A percentile compares a stretch with the other conserved stretches of the same genome.
Evolutionary conservation across 331 rosid species (phyloP).

Genomic region (Phaseolus coccineus): DNA sequence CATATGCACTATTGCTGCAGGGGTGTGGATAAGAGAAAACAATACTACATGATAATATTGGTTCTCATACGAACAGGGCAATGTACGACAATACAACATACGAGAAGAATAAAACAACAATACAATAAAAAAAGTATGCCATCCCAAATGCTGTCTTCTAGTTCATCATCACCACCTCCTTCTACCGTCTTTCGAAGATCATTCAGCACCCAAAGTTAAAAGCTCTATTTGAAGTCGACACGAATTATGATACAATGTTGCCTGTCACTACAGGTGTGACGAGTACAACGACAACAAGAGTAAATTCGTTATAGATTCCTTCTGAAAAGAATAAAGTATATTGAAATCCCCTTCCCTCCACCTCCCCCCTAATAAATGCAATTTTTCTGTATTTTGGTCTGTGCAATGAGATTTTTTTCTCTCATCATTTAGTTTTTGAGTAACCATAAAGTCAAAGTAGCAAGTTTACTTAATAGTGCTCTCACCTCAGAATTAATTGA

Average conservation of each 20-base stretch:
- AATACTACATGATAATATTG: background rate
- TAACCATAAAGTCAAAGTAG: background rate
- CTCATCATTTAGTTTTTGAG: background rate
- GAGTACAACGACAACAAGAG: background rate
- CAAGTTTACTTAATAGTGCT: background rate
- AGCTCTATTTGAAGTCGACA: background rate
- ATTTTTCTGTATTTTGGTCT: background rate
- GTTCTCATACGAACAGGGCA: slow-evolving; percentile 17
- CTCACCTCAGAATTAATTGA: slow-evolving; percentile 14
- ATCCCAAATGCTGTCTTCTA: slow-evolving; percentile 19
- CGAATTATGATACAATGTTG: background rate
- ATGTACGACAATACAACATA: slow-evolving; percentile 31
- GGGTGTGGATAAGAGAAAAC: background rate
- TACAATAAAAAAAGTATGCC: background rate
- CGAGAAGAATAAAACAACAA: background rate
- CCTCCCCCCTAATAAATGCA: background rate
- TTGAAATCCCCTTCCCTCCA: background rate
- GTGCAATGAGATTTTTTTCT: background rate
- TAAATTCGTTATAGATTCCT: background rate
- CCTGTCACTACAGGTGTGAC: background rate
- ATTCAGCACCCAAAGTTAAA: slow-evolving; percentile 40
- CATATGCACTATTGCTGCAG: background rate
- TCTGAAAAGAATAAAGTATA: background rate
- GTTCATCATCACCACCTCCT: slow-evolving; percentile 15
- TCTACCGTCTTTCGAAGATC: slow-evolving; percentile 26